A percentile compares a stretch with the other conserved stretches of the same genome.
phyloP scores from a whole-genome alignment of 306 rosid species.

The Quercus wislizeni region DNA sequence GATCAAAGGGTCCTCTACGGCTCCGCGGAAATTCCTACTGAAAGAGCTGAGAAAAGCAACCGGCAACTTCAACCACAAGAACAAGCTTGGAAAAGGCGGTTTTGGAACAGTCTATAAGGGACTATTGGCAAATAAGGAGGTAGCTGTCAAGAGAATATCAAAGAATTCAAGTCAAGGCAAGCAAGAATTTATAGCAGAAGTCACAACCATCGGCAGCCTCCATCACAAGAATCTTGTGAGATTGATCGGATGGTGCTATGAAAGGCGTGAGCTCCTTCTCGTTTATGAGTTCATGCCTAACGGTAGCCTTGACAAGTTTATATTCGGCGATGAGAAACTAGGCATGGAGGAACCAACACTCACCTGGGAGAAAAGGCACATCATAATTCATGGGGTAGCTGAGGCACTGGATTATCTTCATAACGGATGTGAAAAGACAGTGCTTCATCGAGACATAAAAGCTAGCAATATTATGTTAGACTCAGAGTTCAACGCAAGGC shows the following conservation, averaged over 20 bases:
- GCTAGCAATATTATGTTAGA: conserved; percentile 79
- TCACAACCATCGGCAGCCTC: conserved; percentile 76
- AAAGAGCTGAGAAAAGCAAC: conserved; percentile 57
- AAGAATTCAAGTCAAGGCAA: conserved; percentile 72
- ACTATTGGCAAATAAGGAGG: conserved; percentile 36
- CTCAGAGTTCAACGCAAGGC: conserved; percentile 44
- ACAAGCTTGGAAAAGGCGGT: conserved; percentile 78
- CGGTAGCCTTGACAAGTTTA: conserved; percentile 66
- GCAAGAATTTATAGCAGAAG: conserved; percentile 79
- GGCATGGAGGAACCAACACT: conserved; percentile 16
- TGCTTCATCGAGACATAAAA: conserved; percentile 78
- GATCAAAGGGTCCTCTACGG: conserved; percentile 46
- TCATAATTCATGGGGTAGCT: conserved; percentile 58
- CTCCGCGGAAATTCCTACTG: conserved; percentile 50
- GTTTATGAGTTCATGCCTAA: conserved; percentile 84
- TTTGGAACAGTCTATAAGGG: conserved; percentile 83
- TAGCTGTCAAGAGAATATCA: conserved; percentile 72
- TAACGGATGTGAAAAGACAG: conserved; percentile 58
- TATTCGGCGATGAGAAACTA: conserved; percentile 32
- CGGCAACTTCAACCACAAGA: conserved; percentile 48
- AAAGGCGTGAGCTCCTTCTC: conserved; percentile 61
- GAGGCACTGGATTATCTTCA: conserved; percentile 78
- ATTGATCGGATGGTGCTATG: conserved; percentile 84
- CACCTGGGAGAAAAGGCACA: conserved; percentile 50
- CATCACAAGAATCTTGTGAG: conserved; percentile 74